Percentiles rank a stretch among this genome's conserved stretches.
These are phyloP conservation scores for Arthrobotrys conoides DNA, from an alignment of 2,329 filamentous ascomycete genomes.

Conservation along the genomic window DNA sequence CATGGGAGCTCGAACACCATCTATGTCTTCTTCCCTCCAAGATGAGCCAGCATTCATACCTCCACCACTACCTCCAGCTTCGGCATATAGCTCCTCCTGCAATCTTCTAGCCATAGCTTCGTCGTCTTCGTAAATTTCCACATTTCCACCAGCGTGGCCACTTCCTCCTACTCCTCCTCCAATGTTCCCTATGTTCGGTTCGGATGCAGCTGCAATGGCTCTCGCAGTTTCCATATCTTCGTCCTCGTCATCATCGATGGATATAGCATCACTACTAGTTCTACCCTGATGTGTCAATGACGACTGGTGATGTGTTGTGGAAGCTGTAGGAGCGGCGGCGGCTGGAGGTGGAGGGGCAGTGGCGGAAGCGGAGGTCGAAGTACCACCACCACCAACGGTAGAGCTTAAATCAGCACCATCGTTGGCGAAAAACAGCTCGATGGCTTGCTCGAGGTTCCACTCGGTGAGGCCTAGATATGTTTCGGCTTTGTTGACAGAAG, in stretches of 20 bases:
- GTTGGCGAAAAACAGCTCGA: conserved; percentile 91
- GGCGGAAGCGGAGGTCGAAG: conserved; percentile 66
- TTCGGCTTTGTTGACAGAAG: conserved; percentile 78
- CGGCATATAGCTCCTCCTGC: conserved; percentile 90
- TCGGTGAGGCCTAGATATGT: conserved; percentile 89
- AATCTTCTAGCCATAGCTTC: conserved; percentile 91
- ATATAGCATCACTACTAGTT: conserved; percentile 68
- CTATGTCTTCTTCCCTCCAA: conserved; percentile 68
- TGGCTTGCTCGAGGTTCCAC: conserved; percentile 85
- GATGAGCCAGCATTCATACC: conserved; percentile 67
- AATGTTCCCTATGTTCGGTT: conserved; percentile 65
- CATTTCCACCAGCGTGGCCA: conserved; percentile 66
- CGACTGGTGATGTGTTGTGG: conserved; percentile 34
- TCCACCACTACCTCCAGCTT: conserved; percentile 65
- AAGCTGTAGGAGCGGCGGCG: conserved; percentile 62
- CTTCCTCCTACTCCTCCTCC: background rate
- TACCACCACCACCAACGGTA: conserved; percentile 65
- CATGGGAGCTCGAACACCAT: conserved; percentile 88
- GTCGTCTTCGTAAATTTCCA: conserved; percentile 81
- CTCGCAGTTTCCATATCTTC: conserved; percentile 57
- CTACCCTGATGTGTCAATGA: conserved; percentile 36
- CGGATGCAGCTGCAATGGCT: conserved; percentile 64
- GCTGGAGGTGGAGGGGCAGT: conserved; percentile 66
- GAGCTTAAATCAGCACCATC: conserved; percentile 75
- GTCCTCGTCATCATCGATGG: conserved; percentile 67